Evolutionary conservation across 1,139 yeast species (phyloP).

Genomic region (Candida albicans): DNA sequence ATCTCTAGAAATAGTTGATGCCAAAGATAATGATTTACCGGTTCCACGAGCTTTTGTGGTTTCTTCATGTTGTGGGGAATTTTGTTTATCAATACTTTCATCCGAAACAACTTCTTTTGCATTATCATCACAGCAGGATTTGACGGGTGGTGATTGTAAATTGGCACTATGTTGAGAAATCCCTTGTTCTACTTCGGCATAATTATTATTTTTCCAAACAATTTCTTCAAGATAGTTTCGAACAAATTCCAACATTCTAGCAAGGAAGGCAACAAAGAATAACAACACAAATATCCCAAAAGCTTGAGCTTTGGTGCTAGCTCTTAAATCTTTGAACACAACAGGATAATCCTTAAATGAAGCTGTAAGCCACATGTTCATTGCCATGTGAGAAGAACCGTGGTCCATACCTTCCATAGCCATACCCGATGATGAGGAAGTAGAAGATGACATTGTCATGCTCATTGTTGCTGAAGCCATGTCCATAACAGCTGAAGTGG

Average conservation of each 20-base stretch:
- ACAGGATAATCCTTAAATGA: constrained; percentile 58
- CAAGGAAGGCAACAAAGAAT: constrained; percentile 55
- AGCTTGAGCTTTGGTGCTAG: constrained; percentile 57
- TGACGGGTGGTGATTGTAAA: constrained; percentile 5
- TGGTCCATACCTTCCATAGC: constrained; percentile 14
- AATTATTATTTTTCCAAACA: constrained; percentile 52
- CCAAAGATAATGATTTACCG: constrained; percentile 17
- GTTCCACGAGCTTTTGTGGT: neutral
- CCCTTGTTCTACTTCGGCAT: constrained; percentile 15
- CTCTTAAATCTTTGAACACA: constrained; percentile 52
- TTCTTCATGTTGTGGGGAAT: constrained; percentile 2
- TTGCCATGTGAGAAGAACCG: constrained; percentile 18
- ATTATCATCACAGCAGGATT: constrained; percentile 1
- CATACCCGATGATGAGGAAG: constrained; percentile 9
- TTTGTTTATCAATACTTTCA: constrained; percentile 4
- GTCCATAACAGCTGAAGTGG: constrained; percentile 7
- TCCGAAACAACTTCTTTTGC: constrained; percentile 1
- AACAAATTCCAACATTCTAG: constrained; percentile 58
- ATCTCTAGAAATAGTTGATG: constrained; percentile 47
- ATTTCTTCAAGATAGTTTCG: constrained; percentile 64
- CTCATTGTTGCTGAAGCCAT: constrained; percentile 12
- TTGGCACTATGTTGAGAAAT: constrained; percentile 11
- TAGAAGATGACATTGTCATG: constrained; percentile 14
- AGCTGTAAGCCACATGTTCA: constrained; percentile 61
- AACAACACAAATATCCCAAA: constrained; percentile 70